A percentile compares a stretch with the other conserved stretches of the same genome.
Evolutionary conservation across 768 basidiomycete species (phyloP).

Genomic region (Pilatotrama ljubarskyi): DNA sequence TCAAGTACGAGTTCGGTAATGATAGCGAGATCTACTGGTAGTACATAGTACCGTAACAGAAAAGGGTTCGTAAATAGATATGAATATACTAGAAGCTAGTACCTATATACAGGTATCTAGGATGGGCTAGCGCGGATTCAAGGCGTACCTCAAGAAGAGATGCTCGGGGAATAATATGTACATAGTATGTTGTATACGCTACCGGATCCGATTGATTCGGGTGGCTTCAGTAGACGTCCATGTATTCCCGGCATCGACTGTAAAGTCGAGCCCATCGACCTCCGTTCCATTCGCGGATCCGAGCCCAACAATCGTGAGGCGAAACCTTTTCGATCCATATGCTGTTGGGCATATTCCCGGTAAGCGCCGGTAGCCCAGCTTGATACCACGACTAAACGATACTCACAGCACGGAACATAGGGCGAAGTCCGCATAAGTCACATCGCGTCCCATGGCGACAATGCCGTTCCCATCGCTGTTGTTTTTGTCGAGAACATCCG

Average conservation of each 20-base stretch:
- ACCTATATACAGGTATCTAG: too few relatives aligned
- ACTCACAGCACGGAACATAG: slow-evolving; percentile 60
- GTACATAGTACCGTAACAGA: too few relatives aligned
- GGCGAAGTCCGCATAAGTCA: slow-evolving; percentile 75
- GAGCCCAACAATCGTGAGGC: slow-evolving; percentile 71
- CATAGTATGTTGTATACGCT: too few relatives aligned
- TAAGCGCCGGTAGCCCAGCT: neutral
- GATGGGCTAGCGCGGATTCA: too few relatives aligned
- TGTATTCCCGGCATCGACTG: slow-evolving; percentile 61
- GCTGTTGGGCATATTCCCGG: neutral
- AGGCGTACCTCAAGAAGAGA: too few relatives aligned
- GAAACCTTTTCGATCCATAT: slow-evolving; percentile 76
- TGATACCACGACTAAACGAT: neutral
- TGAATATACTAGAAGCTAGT: too few relatives aligned
- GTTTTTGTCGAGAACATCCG: slow-evolving; percentile 69
- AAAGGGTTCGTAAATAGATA: too few relatives aligned
- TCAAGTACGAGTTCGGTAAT: too few relatives aligned
- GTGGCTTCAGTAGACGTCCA: slow-evolving; percentile 51
- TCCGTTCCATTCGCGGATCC: slow-evolving; percentile 67
- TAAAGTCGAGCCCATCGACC: slow-evolving; percentile 67
- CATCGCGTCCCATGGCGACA: slow-evolving; percentile 63
- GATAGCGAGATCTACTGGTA: too few relatives aligned
- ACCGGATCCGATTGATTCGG: too few relatives aligned
- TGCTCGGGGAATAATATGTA: too few relatives aligned
- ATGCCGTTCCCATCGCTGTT: slow-evolving; percentile 61